Conservation (phyloP, 2,329 filamentous ascomycete genomes). For the Cryphonectria japonica region DNA sequence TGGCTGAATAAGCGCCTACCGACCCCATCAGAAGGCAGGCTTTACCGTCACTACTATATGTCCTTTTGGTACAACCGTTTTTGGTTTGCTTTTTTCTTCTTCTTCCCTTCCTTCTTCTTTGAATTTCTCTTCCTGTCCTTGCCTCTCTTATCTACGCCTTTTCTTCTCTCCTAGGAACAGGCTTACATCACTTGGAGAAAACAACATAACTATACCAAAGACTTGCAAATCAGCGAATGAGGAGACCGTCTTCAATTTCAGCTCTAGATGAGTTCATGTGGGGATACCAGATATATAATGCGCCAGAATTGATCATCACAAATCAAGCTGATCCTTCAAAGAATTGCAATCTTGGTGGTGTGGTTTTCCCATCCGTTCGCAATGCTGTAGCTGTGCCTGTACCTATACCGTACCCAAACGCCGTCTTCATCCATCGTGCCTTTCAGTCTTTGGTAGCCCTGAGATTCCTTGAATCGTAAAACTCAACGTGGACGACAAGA, state of each 20-base stretch:
- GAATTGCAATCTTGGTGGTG: not conserved
- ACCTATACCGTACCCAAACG: not conserved
- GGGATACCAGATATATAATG: not conserved
- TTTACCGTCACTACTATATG: not conserved
- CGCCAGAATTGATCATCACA: not conserved
- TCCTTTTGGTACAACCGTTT: not conserved
- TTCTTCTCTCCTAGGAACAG: not conserved
- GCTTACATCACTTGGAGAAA: not conserved
- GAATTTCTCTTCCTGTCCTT: no score
- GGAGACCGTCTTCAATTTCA: not conserved
- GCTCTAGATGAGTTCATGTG: not conserved
- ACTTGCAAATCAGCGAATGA: not conserved
- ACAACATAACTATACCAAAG: not conserved
- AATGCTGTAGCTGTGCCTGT: constrained; percentile 2
- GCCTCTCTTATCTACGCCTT: no score
- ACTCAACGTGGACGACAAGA: no score
- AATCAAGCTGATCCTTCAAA: not conserved
- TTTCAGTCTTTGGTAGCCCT: no score
- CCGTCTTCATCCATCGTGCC: not conserved
- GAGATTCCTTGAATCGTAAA: not conserved
- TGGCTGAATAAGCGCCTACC: not conserved
- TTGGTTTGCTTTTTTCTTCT: no score
- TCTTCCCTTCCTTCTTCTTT: not conserved
- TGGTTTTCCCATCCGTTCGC: not conserved
- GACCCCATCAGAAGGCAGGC: not conserved